Evolutionary conservation across 768 basidiomycete genomes (phyloP).

Genomic region (Hypsizygus marmoreus): DNA sequence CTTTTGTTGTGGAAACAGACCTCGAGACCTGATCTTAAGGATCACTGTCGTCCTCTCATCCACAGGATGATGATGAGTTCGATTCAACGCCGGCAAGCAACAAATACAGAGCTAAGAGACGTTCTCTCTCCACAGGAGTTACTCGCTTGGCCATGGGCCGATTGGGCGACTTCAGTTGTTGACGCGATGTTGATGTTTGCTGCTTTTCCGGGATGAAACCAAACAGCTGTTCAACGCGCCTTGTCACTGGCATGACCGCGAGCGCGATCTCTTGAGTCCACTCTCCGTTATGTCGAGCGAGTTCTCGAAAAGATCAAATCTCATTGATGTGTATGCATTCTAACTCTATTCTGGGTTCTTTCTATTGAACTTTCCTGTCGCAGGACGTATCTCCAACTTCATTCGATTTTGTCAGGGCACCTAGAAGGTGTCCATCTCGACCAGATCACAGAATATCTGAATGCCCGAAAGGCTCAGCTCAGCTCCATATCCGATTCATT

Average conservation of each 20-base stretch:
- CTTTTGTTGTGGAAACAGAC: too few relatives aligned
- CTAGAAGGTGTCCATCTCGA: slow-evolving; percentile 60
- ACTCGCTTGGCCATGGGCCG: too few relatives aligned
- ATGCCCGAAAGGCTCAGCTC: slow-evolving; percentile 58
- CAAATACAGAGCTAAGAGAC: too few relatives aligned
- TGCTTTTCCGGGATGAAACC: not conserved
- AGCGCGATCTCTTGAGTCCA: not conserved
- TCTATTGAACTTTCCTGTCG: not conserved
- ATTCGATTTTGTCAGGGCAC: slow-evolving; percentile 57
- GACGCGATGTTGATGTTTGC: not conserved
- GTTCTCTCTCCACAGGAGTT: too few relatives aligned
- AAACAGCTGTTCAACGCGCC: not conserved
- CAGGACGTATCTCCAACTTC: slow-evolving; percentile 69
- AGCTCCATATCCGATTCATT: slow-evolving; percentile 63
- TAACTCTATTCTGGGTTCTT: slow-evolving; percentile 1
- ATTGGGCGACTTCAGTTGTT: too few relatives aligned
- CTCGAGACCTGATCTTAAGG: too few relatives aligned
- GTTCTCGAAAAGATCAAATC: slow-evolving; percentile 62
- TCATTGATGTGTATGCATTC: slow-evolving; percentile 66
- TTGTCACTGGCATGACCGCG: not conserved
- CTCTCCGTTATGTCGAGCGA: slow-evolving; percentile 42
- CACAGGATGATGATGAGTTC: too few relatives aligned
- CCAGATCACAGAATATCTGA: slow-evolving; percentile 60
- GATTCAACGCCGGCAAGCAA: too few relatives aligned
- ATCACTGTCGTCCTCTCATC: too few relatives aligned